Evolutionary conservation across 2,329 filamentous ascomycete species (phyloP).

Genomic region (Didymella exigua): DNA sequence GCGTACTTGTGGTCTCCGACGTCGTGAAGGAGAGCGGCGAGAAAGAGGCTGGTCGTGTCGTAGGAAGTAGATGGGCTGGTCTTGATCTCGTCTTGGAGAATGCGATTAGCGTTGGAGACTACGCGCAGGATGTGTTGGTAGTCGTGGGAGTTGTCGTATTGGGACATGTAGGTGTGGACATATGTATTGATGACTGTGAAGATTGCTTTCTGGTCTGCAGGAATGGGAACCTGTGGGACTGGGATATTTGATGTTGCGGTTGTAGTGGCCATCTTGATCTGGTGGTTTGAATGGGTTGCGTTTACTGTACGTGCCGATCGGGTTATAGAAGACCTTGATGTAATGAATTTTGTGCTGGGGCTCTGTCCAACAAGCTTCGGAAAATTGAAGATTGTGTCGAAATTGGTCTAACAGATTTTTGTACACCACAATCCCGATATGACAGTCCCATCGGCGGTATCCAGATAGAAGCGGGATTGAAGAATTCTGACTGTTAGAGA

Average conservation of each 20-base stretch:
- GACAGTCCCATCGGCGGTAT: too few species aligned
- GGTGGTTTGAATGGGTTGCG: background rate
- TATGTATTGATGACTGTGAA: conserved; percentile 40
- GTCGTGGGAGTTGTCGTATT: conserved; percentile 79
- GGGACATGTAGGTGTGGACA: conserved; percentile 47
- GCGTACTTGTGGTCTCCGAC: conserved; percentile 84
- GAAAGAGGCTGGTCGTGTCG: conserved; percentile 65
- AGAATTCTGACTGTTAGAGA: too few species aligned
- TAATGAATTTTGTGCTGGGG: too few species aligned
- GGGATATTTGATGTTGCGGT: conserved; percentile 11
- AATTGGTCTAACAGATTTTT: too few species aligned
- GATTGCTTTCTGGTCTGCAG: conserved; percentile 24
- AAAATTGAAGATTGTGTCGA: too few species aligned
- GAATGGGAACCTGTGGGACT: conserved; percentile 38
- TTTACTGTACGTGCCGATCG: too few species aligned
- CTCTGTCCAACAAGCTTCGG: too few species aligned
- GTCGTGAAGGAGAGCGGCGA: conserved; percentile 73
- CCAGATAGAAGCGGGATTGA: too few species aligned
- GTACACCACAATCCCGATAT: too few species aligned
- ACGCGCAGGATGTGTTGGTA: conserved; percentile 85
- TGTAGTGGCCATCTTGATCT: background rate
- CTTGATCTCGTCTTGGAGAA: conserved; percentile 60
- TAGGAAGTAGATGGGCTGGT: conserved; percentile 44
- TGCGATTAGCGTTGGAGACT: conserved; percentile 70
- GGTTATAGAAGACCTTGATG: too few species aligned